Conservation (phyloP, 768 basidiomycete genomes). For the Agaricus blazei region DNA sequence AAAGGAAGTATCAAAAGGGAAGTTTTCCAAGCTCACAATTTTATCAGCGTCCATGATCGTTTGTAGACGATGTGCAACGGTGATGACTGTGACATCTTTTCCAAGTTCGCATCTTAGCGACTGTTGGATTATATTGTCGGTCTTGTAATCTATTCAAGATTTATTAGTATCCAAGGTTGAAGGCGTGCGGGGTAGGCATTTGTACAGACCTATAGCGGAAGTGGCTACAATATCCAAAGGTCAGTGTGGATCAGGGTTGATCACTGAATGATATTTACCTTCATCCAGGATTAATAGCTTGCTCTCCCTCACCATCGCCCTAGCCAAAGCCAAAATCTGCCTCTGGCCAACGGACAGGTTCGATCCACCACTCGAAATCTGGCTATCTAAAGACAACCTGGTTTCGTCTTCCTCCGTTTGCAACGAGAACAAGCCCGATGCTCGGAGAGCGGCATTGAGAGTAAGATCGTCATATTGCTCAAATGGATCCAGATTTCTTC, state of each 20-base stretch:
- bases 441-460: conserved; percentile 30
- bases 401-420: conserved; percentile 38
- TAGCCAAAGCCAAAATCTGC: conserved; percentile 57
- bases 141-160: conserved; percentile 39
- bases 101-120: conserved; percentile 52
- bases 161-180: conserved; percentile 28
- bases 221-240: conserved; percentile 21
- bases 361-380: conserved; percentile 45
- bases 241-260: too few relatives aligned
- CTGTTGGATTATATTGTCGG: conserved; percentile 61
- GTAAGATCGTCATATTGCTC: conserved; percentile 43
- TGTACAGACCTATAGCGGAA: conserved; percentile 35
- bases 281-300: conserved; percentile 56
- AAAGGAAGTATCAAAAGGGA: neutral
- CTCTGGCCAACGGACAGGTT: conserved; percentile 74
- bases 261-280: conserved; percentile 24
- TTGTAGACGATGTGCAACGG: conserved; percentile 19
- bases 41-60: conserved; percentile 62
- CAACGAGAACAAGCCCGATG: conserved; percentile 27
- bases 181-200: conserved; percentile 11
- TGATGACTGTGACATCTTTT: conserved; percentile 9
- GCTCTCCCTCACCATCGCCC: conserved; percentile 51
- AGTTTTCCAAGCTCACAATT: conserved; percentile 24
- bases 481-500: conserved; percentile 61
- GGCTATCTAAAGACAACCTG: conserved; percentile 38